A percentile compares a stretch with the other conserved stretches of the same genome.
Evolutionary conservation across 345 rosid genomes (phyloP).

Genomic region (Gossypium ekmanianum): DNA sequence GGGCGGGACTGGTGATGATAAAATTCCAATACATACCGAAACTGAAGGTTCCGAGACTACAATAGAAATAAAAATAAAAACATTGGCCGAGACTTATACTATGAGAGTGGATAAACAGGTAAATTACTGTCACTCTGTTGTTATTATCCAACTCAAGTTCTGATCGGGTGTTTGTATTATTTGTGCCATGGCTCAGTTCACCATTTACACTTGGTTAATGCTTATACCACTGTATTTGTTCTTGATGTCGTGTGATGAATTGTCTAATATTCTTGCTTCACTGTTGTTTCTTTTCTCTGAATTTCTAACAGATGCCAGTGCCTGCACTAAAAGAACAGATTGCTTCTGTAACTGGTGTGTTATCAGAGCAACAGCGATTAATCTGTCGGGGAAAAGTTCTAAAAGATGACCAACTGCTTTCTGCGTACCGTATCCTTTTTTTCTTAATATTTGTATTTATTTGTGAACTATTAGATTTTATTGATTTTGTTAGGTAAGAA

Average conservation of each 20-base stretch:
- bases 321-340: conserved; percentile 78
- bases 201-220: too few relatives aligned
- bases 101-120: conserved; percentile 80
- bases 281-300: conserved; percentile 3
- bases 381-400: conserved; percentile 78
- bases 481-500: not conserved
- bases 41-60: conserved; percentile 48
- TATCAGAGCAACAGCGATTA: conserved; percentile 69
- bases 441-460: not conserved
- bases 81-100: conserved; percentile 67
- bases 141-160: not conserved
- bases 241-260: not conserved
- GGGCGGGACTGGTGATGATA: conserved; percentile 43
- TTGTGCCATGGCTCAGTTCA: too few relatives aligned
- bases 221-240: not conserved
- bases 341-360: conserved; percentile 72
- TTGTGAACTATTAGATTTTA: not conserved
- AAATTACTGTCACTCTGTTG: conserved; percentile 7
- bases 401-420: conserved; percentile 78
- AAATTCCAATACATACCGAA: conserved; percentile 28
- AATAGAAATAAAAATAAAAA: conserved; percentile 69
- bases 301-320: conserved; percentile 50
- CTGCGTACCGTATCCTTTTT: conserved; percentile 72
- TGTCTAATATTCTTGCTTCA: not conserved
- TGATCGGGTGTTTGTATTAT: too few relatives aligned